phyloP scores from a whole-genome alignment of 2,329 filamentous ascomycete species.

The Tolypocladium album region DNA sequence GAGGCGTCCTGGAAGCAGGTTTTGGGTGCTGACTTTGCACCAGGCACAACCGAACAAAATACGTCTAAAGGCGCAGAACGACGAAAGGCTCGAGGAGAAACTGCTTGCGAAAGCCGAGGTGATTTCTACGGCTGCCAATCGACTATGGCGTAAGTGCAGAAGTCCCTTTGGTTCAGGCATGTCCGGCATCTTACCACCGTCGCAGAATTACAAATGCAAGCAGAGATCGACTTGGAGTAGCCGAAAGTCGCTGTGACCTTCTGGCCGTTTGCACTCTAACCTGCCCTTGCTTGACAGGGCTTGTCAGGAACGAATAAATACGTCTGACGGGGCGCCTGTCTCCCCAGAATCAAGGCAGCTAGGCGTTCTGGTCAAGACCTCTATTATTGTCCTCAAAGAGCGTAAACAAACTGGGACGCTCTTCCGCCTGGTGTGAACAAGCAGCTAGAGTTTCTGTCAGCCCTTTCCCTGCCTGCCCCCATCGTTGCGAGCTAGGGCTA shows the following conservation, averaged over 20 bases:
- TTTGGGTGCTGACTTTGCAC: constrained; percentile 2
- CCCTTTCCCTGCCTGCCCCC: neutral
- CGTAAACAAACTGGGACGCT: neutral
- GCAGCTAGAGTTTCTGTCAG: neutral
- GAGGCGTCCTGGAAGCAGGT: neutral
- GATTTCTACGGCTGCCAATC: constrained; percentile 58
- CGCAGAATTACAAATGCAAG: constrained; percentile 39
- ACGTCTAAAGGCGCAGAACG: constrained; percentile 41
- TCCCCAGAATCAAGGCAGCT: neutral
- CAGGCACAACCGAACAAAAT: constrained; percentile 58
- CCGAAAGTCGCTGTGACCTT: neutral
- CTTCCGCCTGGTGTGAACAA: neutral
- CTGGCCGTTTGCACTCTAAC: neutral
- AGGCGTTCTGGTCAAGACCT: neutral
- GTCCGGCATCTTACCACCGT: neutral
- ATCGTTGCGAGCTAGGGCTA: neutral
- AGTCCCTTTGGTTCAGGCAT: neutral
- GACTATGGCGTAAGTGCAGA: constrained; percentile 50
- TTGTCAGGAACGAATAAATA: neutral
- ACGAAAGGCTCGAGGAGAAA: constrained; percentile 52
- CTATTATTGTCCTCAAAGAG: neutral
- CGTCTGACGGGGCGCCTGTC: neutral
- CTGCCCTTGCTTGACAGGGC: neutral
- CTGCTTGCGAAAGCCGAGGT: constrained; percentile 54
- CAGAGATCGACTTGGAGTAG: constrained; percentile 35